Conservation (phyloP, 257 asterid species). For the Echium plantagineum region DNA sequence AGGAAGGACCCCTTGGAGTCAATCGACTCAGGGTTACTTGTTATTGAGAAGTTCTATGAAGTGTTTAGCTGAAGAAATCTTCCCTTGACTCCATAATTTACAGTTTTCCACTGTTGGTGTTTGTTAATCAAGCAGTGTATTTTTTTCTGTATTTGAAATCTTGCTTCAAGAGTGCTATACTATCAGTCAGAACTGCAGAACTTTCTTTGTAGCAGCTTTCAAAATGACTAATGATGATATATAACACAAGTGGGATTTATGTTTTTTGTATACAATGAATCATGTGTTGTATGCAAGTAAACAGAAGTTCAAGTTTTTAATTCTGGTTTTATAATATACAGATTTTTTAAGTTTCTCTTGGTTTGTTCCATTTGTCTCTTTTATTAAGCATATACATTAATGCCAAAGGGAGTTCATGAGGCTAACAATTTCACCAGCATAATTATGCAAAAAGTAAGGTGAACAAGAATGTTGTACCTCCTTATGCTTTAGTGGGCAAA, state of each 20-base stretch:
- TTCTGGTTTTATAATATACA: no score
- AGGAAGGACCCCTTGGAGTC: conserved; percentile 89
- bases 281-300: background rate
- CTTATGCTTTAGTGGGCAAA: no score
- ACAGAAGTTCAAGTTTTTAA: background rate
- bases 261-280: background rate
- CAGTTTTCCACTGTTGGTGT: conserved; percentile 8
- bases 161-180: background rate
- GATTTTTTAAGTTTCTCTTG: no score
- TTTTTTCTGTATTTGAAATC: background rate
- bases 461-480: no score
- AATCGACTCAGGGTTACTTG: conserved; percentile 84
- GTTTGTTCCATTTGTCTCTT: no score
- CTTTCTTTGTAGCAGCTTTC: background rate
- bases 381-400: no score
- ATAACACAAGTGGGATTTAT: background rate
- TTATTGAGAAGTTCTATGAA: conserved; percentile 81
- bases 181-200: background rate
- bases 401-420: no score
- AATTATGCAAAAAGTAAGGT: no score
- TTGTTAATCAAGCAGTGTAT: background rate
- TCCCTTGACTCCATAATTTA: conserved; percentile 4
- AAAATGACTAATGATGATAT: conserved; percentile 1
- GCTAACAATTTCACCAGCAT: no score
- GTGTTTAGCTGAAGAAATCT: conserved; percentile 42